Percentiles rank a stretch among this genome's conserved stretches.
Evolutionary conservation across 139 green algal species (phyloP).

Genomic region (Chlamydomonas incerta): DNA sequence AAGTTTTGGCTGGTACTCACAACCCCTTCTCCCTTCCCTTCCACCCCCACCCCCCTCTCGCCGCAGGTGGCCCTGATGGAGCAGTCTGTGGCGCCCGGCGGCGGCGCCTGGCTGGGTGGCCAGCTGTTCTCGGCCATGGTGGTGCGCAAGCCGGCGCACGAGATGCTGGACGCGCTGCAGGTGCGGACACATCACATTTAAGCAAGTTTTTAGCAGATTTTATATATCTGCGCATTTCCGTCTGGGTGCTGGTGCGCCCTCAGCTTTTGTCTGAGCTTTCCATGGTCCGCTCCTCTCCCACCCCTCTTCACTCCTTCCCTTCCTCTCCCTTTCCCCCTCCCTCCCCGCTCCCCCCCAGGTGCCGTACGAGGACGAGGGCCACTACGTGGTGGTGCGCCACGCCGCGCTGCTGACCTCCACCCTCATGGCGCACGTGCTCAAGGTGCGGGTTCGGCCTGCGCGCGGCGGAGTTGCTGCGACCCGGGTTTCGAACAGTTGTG

Average conservation of each 20-base stretch:
- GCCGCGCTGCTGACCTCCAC: slow-evolving; percentile 96
- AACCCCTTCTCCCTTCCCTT: too few relatives aligned
- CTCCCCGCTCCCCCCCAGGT: too few relatives aligned
- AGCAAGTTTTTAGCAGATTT: too few relatives aligned
- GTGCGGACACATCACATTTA: too few relatives aligned
- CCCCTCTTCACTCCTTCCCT: not conserved
- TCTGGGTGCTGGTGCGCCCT: too few relatives aligned
- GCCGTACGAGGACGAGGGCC: slow-evolving; percentile 92
- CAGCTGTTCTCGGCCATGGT: slow-evolving; percentile 98
- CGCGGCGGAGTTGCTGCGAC: too few relatives aligned
- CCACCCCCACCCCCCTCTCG: not conserved
- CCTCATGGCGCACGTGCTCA: slow-evolving; percentile 93
- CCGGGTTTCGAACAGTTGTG: too few relatives aligned
- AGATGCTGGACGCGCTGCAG: slow-evolving; percentile 88
- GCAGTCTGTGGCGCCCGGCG: slow-evolving; percentile 77
- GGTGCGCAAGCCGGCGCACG: slow-evolving; percentile 94
- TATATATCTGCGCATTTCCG: too few relatives aligned
- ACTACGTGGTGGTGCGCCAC: slow-evolving; percentile 97
- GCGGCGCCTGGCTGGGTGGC: slow-evolving; percentile 96
- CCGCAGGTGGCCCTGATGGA: slow-evolving; percentile 91
- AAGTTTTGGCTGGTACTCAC: too few relatives aligned
- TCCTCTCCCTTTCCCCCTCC: too few relatives aligned
- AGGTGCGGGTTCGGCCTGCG: too few relatives aligned
- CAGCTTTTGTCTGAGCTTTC: too few relatives aligned
- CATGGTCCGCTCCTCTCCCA: not conserved